These are phyloP conservation scores for Staphylotrichum tortipilum DNA, from an alignment of 495 filamentous ascomycete genomes.

Conservation along the genomic window DNA sequence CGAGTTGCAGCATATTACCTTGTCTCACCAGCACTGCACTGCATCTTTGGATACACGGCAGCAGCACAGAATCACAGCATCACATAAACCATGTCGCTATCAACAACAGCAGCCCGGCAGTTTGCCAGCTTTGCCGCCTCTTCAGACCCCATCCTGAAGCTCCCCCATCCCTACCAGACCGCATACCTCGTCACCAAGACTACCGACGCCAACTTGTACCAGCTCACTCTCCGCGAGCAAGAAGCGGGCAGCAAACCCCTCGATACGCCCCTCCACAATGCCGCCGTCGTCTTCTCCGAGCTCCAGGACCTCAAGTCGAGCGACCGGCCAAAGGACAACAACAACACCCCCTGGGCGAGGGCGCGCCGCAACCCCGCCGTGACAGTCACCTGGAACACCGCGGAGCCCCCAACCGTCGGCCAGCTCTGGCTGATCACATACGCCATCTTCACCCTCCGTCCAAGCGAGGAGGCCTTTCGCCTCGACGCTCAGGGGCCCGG, in stretches of 20 bases:
- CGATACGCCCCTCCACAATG: constrained; percentile 27
- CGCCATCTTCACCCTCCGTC: constrained; percentile 48
- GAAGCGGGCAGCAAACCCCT: constrained; percentile 8
- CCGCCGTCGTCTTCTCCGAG: constrained; percentile 34
- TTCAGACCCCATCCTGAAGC: constrained; percentile 34
- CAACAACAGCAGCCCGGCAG: constrained; percentile 7
- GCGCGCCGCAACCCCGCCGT: constrained; percentile 36
- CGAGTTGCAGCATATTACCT: no score
- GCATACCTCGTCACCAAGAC: constrained; percentile 31
- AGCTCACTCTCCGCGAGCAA: constrained; percentile 16
- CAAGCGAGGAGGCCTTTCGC: constrained; percentile 46
- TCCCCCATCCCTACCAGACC: constrained; percentile 40
- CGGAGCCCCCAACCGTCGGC: constrained; percentile 38
- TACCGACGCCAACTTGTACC: constrained; percentile 7
- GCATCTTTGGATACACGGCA: no score
- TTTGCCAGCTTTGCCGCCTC: constrained; percentile 22
- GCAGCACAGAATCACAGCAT: no score
- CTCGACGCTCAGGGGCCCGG: constrained; percentile 37
- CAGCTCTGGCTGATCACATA: constrained; percentile 58
- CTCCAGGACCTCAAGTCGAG: constrained; percentile 37
- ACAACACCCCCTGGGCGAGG: constrained; percentile 41
- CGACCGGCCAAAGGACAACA: constrained; percentile 36
- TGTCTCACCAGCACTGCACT: no score
- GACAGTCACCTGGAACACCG: constrained; percentile 27
- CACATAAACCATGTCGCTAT: background rate